Percentiles rank a stretch among this genome's conserved stretches.
These are phyloP conservation scores for Infundibulicybe gibba DNA, from an alignment of 768 basidiomycete genomes.

Conservation along the genomic window DNA sequence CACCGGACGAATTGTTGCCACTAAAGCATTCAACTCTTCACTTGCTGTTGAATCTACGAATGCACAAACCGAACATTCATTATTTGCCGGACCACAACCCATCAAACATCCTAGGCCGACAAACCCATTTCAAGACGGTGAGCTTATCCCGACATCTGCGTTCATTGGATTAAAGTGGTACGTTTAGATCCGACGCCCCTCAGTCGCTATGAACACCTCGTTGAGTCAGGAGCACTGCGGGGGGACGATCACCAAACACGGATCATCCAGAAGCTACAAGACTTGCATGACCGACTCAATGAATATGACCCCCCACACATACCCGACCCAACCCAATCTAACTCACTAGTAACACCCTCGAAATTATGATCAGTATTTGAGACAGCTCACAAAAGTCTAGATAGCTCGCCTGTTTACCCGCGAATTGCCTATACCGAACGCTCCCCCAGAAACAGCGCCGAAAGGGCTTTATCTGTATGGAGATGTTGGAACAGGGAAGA, in stretches of 20 bases:
- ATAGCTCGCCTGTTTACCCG: slow-evolving; percentile 44
- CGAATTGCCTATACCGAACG: slow-evolving; percentile 28
- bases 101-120: not conserved
- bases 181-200: slow-evolving; percentile 27
- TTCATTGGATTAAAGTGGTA: not conserved
- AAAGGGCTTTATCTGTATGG: slow-evolving; percentile 95
- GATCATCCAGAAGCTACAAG: slow-evolving; percentile 81
- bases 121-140: not conserved
- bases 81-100: slow-evolving; percentile 13
- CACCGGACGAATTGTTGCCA: slow-evolving; percentile 7
- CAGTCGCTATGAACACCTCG: slow-evolving; percentile 40
- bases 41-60: slow-evolving; percentile 25
- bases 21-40: slow-evolving; percentile 28
- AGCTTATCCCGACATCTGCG: not conserved
- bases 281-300: slow-evolving; percentile 68
- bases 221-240: slow-evolving; percentile 48
- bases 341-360: slow-evolving; percentile 32
- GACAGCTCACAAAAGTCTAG: slow-evolving; percentile 18
- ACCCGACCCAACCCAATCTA: slow-evolving; percentile 34
- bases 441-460: slow-evolving; percentile 54
- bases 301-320: slow-evolving; percentile 69
- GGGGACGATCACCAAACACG: slow-evolving; percentile 82
- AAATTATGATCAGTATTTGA: slow-evolving; percentile 23
- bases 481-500: slow-evolving; percentile 96
- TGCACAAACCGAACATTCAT: slow-evolving; percentile 17